Base-by-base conservation (phyloP, 2,329 filamentous ascomycete genomes). In the Aspergillus quadrilineatus region DNA sequence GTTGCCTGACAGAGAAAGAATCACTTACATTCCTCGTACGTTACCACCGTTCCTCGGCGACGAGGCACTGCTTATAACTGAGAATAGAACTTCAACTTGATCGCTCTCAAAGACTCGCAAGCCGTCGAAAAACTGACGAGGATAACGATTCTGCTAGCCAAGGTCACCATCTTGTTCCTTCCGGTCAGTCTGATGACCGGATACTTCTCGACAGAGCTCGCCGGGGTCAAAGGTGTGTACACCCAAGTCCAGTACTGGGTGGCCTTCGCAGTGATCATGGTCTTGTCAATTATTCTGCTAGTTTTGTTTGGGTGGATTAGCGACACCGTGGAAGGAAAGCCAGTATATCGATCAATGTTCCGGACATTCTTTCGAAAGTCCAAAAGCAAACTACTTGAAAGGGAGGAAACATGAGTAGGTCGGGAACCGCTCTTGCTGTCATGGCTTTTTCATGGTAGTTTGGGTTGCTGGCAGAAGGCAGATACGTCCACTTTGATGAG, bases 131-230 rank as follows among this genome's bases (percentile, higher is more conserved):
- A 86, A 17, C 79, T 92, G 17, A 90, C 88, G 0, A 79, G 88
- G 56, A 86, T 88, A 60, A 89, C 88, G 3, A 84, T 90, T 4
- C 75, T 92, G 4, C 78, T 92, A 9, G 88, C 87, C 46, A 91
- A 92, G 69, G 83, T 88, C 5, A 89, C 86, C 10, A 88, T 91
- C 41, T 77, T 91, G 50, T 92, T 92, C 74, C 79, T 91, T 54
- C 89, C 89, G 0, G 86, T 91, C 58, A 87, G 82, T 62, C 80
- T 91, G 48, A 86, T 91, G 83, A 90, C 88, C 3, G 84, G 79
- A 32, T 92, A 90, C 71, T 92, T 90, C 69, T 86, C 85, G 5
- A 81, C 87, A 1, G 82, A 89, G 68, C 82, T 90, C 49, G 72
- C 77, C 6, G 80, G 83, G 4, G 74, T 86, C 8, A 78, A 82